A percentile compares a stretch with the other conserved stretches of the same genome.
phyloP scores from a whole-genome alignment of 192 early-diverging fungal species.

The Dissophora globulifera region DNA sequence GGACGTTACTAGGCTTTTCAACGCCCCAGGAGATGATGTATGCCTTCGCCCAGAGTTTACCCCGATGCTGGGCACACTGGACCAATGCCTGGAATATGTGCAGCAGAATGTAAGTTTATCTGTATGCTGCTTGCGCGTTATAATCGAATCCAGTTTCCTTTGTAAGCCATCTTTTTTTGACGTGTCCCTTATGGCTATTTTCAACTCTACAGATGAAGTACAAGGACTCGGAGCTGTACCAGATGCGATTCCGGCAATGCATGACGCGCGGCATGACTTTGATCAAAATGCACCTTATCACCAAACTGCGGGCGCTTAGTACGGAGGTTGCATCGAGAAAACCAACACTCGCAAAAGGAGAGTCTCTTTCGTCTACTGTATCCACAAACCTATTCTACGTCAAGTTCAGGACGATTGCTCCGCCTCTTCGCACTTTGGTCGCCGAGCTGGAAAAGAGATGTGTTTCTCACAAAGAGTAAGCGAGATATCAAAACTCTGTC shows the following conservation, averaged over 20 bases:
- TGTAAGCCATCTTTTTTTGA: too few species aligned
- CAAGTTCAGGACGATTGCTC: conserved; percentile 80
- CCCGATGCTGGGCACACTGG: conserved; percentile 79
- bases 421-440: conserved; percentile 70
- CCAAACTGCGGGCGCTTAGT: conserved; percentile 70
- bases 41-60: conserved; percentile 84
- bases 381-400: conserved; percentile 73
- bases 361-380: conserved; percentile 44
- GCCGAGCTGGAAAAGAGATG: conserved; percentile 82
- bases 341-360: conserved; percentile 46
- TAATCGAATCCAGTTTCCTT: too few species aligned
- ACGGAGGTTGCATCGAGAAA: conserved; percentile 71
- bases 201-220: conserved; percentile 67
- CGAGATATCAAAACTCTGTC: too few species aligned
- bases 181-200: too few species aligned
- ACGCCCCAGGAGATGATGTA: conserved; percentile 84
- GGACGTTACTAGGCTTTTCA: conserved; percentile 79
- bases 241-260: conserved; percentile 94
- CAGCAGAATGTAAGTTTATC: conserved; percentile 70
- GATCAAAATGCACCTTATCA: conserved; percentile 91
- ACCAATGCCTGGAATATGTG: conserved; percentile 83
- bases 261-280: conserved; percentile 93
- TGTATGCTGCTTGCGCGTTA: too few species aligned
- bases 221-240: conserved; percentile 91
- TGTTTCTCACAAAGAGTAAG: conserved; percentile 75